These are phyloP conservation scores for Eleusine indica DNA, from an alignment of 176 grass and related monocot genomes.

Conservation along the genomic window DNA sequence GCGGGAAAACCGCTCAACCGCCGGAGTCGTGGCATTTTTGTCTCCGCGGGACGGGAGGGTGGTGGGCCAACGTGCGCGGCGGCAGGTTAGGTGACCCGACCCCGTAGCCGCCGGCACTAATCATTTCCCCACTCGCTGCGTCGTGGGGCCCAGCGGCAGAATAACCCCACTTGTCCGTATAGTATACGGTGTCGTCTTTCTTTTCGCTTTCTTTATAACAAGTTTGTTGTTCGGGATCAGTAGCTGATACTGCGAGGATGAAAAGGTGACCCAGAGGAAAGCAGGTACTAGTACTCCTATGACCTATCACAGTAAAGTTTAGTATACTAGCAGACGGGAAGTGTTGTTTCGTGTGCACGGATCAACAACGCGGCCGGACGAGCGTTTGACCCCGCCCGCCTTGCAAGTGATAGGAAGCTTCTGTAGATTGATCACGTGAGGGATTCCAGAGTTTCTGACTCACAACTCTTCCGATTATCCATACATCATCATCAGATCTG, in stretches of 20 bases:
- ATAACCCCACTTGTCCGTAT: neutral
- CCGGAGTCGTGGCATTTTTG: conserved; percentile 27
- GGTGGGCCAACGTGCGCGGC: neutral
- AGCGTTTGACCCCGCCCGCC: neutral
- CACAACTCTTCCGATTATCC: neutral
- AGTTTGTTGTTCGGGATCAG: neutral
- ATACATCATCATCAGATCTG: neutral
- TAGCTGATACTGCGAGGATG: neutral
- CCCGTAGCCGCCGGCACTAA: neutral
- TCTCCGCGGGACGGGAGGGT: neutral
- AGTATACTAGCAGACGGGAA: neutral
- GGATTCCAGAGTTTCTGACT: neutral
- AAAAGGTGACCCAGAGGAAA: no score
- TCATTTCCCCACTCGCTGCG: neutral
- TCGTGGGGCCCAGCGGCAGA: neutral
- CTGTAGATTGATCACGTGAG: neutral
- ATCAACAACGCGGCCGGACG: no score
- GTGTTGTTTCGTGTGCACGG: neutral
- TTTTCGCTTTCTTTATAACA: neutral
- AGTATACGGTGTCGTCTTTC: no score
- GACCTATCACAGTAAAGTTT: no score
- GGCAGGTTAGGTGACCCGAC: conserved; percentile 8
- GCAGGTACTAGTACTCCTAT: no score
- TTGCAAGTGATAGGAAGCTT: conserved; percentile 33
- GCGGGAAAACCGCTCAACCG: neutral